Percentiles rank a stretch among this genome's conserved stretches.
phyloP scores from a whole-genome alignment of 2,329 filamentous ascomycete species.

The Pseudocercospora ulei region DNA sequence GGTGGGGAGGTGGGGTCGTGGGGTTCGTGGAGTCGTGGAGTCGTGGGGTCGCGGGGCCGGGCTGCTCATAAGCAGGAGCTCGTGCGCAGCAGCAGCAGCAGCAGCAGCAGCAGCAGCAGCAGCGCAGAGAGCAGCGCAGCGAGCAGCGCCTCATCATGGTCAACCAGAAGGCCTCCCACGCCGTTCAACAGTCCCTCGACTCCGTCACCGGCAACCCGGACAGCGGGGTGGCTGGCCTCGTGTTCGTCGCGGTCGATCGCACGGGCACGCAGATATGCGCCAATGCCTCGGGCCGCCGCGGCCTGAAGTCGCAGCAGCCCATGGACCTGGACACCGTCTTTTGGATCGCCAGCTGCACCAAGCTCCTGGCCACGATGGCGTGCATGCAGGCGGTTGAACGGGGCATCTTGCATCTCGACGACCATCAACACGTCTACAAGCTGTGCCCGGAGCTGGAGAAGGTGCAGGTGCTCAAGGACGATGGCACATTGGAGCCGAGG shows the following conservation, averaged over 20 bases:
- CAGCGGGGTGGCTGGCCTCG: slow-evolving; percentile 37
- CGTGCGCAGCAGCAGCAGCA: too few species aligned
- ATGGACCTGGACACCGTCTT: slow-evolving; percentile 54
- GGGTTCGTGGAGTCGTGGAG: too few species aligned
- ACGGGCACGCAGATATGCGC: slow-evolving; percentile 38
- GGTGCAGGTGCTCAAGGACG: slow-evolving; percentile 37
- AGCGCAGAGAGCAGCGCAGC: neutral
- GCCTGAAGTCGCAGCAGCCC: slow-evolving; percentile 38
- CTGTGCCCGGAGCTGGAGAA: slow-evolving; percentile 39
- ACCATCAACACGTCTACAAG: slow-evolving; percentile 35
- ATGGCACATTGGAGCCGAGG: slow-evolving; percentile 37
- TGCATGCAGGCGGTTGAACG: slow-evolving; percentile 44
- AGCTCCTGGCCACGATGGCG: slow-evolving; percentile 39
- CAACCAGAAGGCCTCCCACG: slow-evolving; percentile 30
- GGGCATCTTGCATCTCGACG: slow-evolving; percentile 38
- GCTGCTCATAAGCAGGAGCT: too few species aligned
- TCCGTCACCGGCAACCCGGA: slow-evolving; percentile 27
- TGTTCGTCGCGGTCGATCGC: slow-evolving; percentile 41
- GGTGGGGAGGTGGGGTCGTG: too few species aligned
- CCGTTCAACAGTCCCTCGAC: slow-evolving; percentile 36
- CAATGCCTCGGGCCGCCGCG: slow-evolving; percentile 38
- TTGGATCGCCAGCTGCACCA: slow-evolving; percentile 48
- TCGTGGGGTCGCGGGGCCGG: too few species aligned
- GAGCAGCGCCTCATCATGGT: slow-evolving; percentile 9
- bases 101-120: slow-evolving; percentile 6